Base-by-base conservation (phyloP, 441 rosid species). In the Erodium chrysanthum region DNA sequence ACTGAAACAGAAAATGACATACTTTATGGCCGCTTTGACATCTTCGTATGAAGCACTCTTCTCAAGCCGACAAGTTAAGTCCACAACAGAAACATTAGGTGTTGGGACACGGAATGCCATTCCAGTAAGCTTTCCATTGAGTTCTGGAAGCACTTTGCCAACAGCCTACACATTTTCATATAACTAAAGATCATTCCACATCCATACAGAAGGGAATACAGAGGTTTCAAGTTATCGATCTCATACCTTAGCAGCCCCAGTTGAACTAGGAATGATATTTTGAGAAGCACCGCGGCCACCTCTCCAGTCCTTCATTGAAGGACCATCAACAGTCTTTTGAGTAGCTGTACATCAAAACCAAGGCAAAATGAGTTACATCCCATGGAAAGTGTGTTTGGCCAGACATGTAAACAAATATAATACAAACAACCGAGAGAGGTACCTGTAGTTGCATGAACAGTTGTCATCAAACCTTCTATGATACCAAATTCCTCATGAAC, bases 31-130 rank as follows among this genome's bases (percentile, higher is more conserved):
- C 37, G 97, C 96, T 80, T 95, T 92, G 70, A 95, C 96, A 77
- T 88, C 90, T 74, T 86, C 93, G 66, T 92, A 95, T 11, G 97
- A 85, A 67, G 99, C 97, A 75, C 89, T 79, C 83, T 87, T 91
- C 79, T 81, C 85, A 83, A 95, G 95, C 74, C 96, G 95, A 78
- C 99, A 95, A 77, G 99, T 95, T 74, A 95, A 81, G 77, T 95
- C 97, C 77, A 91, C 99, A 69, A 95, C 99, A 58, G 99, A 95
- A 52, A 95, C 97, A 74, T 95, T 95, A 5, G 97, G 71, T 65
- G 97, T 92, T 56, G 99, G 98, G 63, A 95, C 98, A 71, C 99
- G 94, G 91, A 95, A 95, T 14, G 97, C 99, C 97, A 95, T 92
- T 75, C 99, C 99, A 25, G 29, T 25, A 25, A 25, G 29, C 29